A percentile compares a stretch with the other conserved stretches of the same genome.
Evolutionary conservation across 331 rosid species (phyloP).

Genomic region (Saraca asoca): DNA sequence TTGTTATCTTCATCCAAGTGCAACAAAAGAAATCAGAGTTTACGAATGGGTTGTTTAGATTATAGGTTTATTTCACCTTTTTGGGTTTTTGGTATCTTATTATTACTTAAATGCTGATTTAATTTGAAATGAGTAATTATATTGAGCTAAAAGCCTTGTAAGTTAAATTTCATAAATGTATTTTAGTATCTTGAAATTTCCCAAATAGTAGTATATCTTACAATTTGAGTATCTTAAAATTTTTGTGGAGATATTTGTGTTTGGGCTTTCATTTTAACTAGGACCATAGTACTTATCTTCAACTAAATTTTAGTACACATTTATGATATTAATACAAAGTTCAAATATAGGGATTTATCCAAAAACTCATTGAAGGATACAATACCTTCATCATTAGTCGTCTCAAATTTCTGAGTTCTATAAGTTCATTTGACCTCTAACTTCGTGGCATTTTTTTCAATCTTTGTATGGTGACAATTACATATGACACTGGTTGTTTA

Average conservation of each 20-base stretch:
- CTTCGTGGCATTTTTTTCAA: too few relatives aligned
- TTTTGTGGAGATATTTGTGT: neutral
- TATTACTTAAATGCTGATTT: neutral
- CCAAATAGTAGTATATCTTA: too few relatives aligned
- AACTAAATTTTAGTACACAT: neutral
- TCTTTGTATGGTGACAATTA: neutral
- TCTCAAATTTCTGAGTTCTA: slow-evolving; percentile 59
- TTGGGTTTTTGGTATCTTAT: too few relatives aligned
- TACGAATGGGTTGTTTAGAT: neutral
- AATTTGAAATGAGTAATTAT: slow-evolving; percentile 79
- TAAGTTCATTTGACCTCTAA: slow-evolving; percentile 46
- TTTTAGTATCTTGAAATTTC: too few relatives aligned
- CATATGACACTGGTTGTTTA: neutral
- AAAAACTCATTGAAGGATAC: slow-evolving; percentile 81
- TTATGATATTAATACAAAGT: slow-evolving; percentile 22
- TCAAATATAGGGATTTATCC: slow-evolving; percentile 68
- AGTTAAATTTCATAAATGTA: slow-evolving; percentile 33
- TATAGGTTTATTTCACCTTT: neutral
- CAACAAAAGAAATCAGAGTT: neutral
- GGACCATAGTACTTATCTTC: neutral
- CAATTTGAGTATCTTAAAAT: too few relatives aligned
- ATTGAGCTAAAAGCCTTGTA: slow-evolving; percentile 88
- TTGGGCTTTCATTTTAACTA: neutral
- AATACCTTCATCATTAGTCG: slow-evolving; percentile 89
- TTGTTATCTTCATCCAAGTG: too few relatives aligned